These are phyloP conservation scores for Aureobasidium zeae DNA, from an alignment of 2,329 filamentous ascomycete genomes.

Conservation along the genomic window DNA sequence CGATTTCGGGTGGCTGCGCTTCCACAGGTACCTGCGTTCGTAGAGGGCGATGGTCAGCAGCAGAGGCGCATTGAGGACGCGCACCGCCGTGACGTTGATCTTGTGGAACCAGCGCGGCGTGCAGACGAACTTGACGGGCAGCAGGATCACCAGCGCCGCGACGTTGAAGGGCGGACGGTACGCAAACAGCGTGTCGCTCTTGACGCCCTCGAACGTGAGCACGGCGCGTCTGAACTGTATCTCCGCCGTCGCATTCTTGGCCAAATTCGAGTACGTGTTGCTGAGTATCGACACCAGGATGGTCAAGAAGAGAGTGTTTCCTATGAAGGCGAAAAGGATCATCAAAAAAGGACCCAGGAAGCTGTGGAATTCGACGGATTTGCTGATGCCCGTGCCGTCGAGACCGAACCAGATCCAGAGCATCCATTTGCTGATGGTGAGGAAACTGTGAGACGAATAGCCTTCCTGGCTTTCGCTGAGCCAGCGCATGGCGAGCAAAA, in stretches of 20 bases:
- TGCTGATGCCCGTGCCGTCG: slow-evolving; percentile 53
- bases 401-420: slow-evolving; percentile 88
- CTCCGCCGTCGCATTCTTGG: slow-evolving; percentile 67
- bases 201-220: slow-evolving; percentile 75
- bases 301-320: slow-evolving; percentile 81
- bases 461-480: slow-evolving; percentile 52
- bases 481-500: slow-evolving; percentile 71
- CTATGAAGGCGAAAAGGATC: slow-evolving; percentile 75
- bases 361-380: slow-evolving; percentile 62
- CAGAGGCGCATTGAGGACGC: slow-evolving; percentile 64
- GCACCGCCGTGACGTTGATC: slow-evolving; percentile 69
- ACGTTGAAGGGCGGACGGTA: slow-evolving; percentile 81
- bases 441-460: slow-evolving; percentile 31
- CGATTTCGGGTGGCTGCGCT: slow-evolving; percentile 26
- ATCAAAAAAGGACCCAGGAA: slow-evolving; percentile 71
- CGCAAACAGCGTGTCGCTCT: slow-evolving; percentile 72
- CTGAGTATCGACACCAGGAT: slow-evolving; percentile 80
- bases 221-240: slow-evolving; percentile 76
- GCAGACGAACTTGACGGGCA: slow-evolving; percentile 69
- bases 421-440: slow-evolving; percentile 83
- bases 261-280: slow-evolving; percentile 73
- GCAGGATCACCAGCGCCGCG: slow-evolving; percentile 60
- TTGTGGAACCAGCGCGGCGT: slow-evolving; percentile 85
- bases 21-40: slow-evolving; percentile 63
- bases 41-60: slow-evolving; percentile 61